phyloP scores from a whole-genome alignment of 2,329 filamentous ascomycete species.

The Periconia digitata region DNA sequence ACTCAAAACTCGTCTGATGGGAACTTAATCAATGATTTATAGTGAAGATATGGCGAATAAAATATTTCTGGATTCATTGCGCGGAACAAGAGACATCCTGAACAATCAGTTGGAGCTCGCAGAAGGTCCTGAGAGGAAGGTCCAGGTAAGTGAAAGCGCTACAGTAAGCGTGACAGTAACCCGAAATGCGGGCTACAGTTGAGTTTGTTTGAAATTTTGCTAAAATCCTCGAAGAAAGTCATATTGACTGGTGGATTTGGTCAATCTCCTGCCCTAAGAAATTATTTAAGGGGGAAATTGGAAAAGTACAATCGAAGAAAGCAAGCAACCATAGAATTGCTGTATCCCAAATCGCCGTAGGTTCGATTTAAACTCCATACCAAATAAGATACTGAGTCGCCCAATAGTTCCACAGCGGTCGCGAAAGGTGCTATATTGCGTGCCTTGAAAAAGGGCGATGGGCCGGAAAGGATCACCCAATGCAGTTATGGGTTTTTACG shows the following conservation, averaged over 20 bases:
- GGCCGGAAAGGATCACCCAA: slow-evolving; percentile 23
- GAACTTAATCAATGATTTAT: not conserved
- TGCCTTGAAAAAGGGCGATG: slow-evolving; percentile 31
- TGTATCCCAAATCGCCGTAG: slow-evolving; percentile 10
- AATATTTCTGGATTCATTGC: slow-evolving; percentile 18
- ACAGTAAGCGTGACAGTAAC: no score
- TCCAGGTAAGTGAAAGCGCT: slow-evolving; percentile 1
- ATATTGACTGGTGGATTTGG: slow-evolving; percentile 38
- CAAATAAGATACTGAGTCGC: not conserved
- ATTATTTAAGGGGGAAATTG: slow-evolving; percentile 21
- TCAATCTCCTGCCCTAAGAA: slow-evolving; percentile 24
- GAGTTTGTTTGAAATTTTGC: no score
- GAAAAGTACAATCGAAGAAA: not conserved
- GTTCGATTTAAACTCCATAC: no score
- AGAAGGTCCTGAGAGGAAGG: slow-evolving; percentile 13
- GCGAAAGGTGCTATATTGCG: slow-evolving; percentile 33
- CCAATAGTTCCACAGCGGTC: slow-evolving; percentile 26
- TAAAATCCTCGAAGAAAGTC: slow-evolving; percentile 21
- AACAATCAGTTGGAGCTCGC: slow-evolving; percentile 24
- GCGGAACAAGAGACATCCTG: slow-evolving; percentile 15
- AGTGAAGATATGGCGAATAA: slow-evolving; percentile 1
- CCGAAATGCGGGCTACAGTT: no score
- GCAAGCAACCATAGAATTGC: slow-evolving; percentile 5
- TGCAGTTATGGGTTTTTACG: slow-evolving; percentile 32
- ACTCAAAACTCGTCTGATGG: no score